Percentiles rank a stretch among this genome's conserved stretches.
Evolutionary conservation across 768 basidiomycete species (phyloP).

Genomic region (Mycena kentingensis): DNA sequence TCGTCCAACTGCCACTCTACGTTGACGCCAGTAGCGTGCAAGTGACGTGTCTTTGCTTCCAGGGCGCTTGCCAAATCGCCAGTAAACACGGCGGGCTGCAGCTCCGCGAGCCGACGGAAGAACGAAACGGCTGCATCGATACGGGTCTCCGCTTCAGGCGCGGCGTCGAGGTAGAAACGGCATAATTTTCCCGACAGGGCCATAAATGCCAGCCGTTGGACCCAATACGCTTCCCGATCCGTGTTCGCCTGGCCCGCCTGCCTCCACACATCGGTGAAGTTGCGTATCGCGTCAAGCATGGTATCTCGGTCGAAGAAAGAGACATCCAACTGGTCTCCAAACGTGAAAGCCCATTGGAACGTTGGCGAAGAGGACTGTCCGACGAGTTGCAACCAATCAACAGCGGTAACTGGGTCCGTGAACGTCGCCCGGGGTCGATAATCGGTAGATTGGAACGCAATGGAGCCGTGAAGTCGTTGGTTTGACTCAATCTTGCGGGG

Average conservation of each 20-base stretch:
- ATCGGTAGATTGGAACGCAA: slow-evolving; percentile 10
- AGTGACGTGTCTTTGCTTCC: slow-evolving; percentile 15
- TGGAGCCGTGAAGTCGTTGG: slow-evolving; percentile 23
- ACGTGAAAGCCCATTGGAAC: slow-evolving; percentile 14
- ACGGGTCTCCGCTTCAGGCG: slow-evolving; percentile 11
- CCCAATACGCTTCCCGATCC: slow-evolving; percentile 11
- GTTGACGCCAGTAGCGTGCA: not conserved
- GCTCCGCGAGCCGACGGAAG: slow-evolving; percentile 12
- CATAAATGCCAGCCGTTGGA: slow-evolving; percentile 18
- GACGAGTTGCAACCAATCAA: slow-evolving; percentile 16
- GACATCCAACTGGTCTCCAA: slow-evolving; percentile 11
- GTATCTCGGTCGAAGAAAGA: slow-evolving; percentile 12
- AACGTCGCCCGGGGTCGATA: slow-evolving; percentile 14
- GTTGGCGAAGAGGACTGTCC: slow-evolving; percentile 9
- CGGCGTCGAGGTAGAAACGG: slow-evolving; percentile 1
- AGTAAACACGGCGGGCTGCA: slow-evolving; percentile 12
- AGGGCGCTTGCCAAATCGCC: slow-evolving; percentile 19
- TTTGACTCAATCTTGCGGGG: slow-evolving; percentile 15
- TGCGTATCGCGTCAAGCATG: slow-evolving; percentile 3
- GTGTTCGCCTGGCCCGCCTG: not conserved
- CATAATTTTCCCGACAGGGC: slow-evolving; percentile 18
- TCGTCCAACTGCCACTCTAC: slow-evolving; percentile 7
- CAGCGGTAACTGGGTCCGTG: not conserved
- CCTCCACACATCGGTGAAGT: slow-evolving; percentile 8
- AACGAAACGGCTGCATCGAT: slow-evolving; percentile 9